A percentile compares a stretch with the other conserved stretches of the same genome.
Conservation (phyloP, 768 basidiomycete genomes). For the Panaeolus cyanescens region DNA sequence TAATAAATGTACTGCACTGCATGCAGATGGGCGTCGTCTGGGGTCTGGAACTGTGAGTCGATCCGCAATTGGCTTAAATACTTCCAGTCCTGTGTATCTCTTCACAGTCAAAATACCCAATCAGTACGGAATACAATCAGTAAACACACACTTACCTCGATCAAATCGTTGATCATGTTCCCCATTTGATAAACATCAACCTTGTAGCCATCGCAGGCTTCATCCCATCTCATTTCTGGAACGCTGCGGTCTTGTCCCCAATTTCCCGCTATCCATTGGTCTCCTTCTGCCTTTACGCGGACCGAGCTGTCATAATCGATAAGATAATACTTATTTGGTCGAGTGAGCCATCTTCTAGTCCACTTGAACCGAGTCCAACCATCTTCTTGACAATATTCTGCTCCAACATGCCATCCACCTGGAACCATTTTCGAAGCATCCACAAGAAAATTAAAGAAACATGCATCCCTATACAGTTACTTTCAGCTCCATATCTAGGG, state of each 20-base stretch:
- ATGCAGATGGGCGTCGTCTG: neutral
- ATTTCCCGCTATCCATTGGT: neutral
- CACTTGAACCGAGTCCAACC: neutral
- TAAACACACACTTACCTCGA: neutral
- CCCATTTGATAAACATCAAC: neutral
- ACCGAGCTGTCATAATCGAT: neutral
- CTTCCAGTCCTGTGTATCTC: neutral
- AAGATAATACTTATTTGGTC: neutral
- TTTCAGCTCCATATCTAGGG: too few relatives aligned
- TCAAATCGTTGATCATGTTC: neutral
- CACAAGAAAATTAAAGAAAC: slow-evolving; percentile 18
- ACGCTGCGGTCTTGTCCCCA: neutral
- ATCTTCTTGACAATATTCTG: neutral
- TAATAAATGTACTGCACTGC: neutral
- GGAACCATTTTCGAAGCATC: slow-evolving; percentile 16
- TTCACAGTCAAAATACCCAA: neutral
- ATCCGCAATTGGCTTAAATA: neutral
- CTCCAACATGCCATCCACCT: slow-evolving; percentile 14
- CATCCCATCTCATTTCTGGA: neutral
- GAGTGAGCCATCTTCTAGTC: neutral
- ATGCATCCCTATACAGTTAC: slow-evolving; percentile 18
- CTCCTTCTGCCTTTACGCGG: neutral
- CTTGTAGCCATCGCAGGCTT: neutral
- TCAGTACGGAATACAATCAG: neutral
- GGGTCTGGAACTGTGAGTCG: neutral